phyloP scores from a whole-genome alignment of 23 red algal species.

The Gracilaria vermiculophylla region DNA sequence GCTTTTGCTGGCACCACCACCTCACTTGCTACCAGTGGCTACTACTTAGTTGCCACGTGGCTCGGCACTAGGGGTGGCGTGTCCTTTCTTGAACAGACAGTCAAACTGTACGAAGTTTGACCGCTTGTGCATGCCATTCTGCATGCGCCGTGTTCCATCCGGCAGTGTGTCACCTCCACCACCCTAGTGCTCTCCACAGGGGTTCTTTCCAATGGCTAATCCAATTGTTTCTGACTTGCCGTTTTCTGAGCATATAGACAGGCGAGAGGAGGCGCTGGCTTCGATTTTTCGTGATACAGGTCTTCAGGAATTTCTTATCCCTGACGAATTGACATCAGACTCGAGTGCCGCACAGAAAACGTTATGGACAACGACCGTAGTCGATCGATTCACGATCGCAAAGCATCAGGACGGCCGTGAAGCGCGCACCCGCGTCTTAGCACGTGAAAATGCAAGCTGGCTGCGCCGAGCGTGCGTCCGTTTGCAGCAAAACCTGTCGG shows the following conservation, averaged over 20 bases:
- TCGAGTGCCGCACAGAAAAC: conserved; percentile 30
- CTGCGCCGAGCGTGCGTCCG: conserved; percentile 22
- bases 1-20: conserved; percentile 60
- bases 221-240: conserved; percentile 35
- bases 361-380: conserved; percentile 7
- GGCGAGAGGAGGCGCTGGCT: conserved; percentile 49
- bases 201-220: not conserved
- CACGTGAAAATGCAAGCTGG: conserved; percentile 23
- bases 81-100: conserved; percentile 51
- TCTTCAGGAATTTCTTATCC: conserved; percentile 39
- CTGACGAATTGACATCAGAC: conserved; percentile 4
- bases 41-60: conserved; percentile 51
- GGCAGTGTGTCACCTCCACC: not conserved
- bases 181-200: not conserved
- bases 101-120: conserved; percentile 66
- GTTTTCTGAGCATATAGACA: conserved; percentile 36
- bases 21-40: conserved; percentile 38
- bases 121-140: not conserved
- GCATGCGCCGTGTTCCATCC: not conserved
- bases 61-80: conserved; percentile 44
- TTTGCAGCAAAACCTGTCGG: conserved; percentile 6
- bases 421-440: conserved; percentile 7
- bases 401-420: not conserved
- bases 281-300: conserved; percentile 58
- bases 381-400: conserved; percentile 21